Evolutionary conservation across 371 early-diverging fungal species (phyloP).

Genomic region (Batrachochytrium dendrobatidis): DNA sequence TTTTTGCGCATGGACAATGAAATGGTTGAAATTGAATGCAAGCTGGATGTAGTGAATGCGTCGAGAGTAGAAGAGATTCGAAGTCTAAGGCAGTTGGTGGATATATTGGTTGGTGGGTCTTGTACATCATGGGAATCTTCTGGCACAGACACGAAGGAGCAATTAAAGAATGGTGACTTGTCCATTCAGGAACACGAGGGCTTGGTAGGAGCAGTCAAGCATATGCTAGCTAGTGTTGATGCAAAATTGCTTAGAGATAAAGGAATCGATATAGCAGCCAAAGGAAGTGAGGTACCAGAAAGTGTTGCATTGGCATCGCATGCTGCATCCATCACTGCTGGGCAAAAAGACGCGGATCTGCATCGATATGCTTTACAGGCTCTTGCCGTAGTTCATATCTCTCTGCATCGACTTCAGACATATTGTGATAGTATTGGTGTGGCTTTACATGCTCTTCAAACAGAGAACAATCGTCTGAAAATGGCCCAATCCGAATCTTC

Average conservation of each 20-base stretch:
- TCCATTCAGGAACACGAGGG: neutral
- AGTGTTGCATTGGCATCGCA: no score
- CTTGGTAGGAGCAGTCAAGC: neutral
- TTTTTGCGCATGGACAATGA: neutral
- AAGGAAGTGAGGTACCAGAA: no score
- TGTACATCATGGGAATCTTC: no score
- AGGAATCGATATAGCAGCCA: no score
- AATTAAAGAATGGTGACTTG: neutral
- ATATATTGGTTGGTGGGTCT: neutral
- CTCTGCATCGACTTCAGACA: neutral
- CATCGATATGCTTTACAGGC: neutral
- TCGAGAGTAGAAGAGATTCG: neutral
- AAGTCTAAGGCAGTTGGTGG: neutral
- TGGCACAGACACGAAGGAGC: neutral
- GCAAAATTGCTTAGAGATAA: neutral
- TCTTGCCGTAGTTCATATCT: neutral
- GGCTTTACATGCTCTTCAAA: no score
- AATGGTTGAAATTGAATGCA: conserved; percentile 1
- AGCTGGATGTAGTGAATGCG: neutral
- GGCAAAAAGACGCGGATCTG: no score
- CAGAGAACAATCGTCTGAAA: no score
- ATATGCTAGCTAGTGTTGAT: neutral
- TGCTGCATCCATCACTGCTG: no score
- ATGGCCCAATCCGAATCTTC: no score
- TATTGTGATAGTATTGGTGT: neutral